phyloP scores from a whole-genome alignment of 75 land plant species.

The Cryptomeria japonica region DNA sequence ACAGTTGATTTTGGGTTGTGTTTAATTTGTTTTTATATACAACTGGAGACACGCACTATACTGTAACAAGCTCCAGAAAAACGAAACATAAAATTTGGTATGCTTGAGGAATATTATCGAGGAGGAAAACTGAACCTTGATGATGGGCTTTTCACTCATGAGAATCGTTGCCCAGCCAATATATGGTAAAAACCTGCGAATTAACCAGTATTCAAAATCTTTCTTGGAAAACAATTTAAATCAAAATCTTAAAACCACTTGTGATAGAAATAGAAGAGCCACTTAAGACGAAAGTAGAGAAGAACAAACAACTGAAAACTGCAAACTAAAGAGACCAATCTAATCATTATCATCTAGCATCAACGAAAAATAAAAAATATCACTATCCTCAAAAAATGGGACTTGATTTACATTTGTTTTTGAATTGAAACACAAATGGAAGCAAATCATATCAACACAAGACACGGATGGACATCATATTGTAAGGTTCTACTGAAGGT shows the following conservation, averaged over 20 bases:
- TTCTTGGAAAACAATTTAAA: background rate
- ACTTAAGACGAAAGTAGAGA: background rate
- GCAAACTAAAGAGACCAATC: background rate
- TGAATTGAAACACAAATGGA: background rate
- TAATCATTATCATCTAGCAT: background rate
- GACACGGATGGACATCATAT: background rate
- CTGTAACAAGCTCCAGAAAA: too few species aligned
- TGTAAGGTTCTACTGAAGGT: background rate
- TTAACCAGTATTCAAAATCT: background rate
- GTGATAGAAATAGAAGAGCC: background rate
- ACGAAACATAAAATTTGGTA: too few species aligned
- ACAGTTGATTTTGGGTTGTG: too few species aligned
- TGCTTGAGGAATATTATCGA: too few species aligned
- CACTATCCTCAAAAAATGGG: background rate
- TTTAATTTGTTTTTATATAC: too few species aligned
- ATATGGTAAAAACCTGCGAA: slow-evolving; percentile 83
- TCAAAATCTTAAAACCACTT: background rate
- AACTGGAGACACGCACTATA: too few species aligned
- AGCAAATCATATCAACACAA: background rate
- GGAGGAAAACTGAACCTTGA: slow-evolving; percentile 57
- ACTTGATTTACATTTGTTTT: background rate
- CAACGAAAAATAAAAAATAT: background rate
- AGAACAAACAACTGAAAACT: background rate
- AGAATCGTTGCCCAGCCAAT: slow-evolving; percentile 95
- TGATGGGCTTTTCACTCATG: slow-evolving; percentile 92